Evolutionary conservation across 768 basidiomycete genomes (phyloP), one percentile per base, ranked within the genome.

Genomic region (Trichaptum fuscoviolaceum): DNA sequence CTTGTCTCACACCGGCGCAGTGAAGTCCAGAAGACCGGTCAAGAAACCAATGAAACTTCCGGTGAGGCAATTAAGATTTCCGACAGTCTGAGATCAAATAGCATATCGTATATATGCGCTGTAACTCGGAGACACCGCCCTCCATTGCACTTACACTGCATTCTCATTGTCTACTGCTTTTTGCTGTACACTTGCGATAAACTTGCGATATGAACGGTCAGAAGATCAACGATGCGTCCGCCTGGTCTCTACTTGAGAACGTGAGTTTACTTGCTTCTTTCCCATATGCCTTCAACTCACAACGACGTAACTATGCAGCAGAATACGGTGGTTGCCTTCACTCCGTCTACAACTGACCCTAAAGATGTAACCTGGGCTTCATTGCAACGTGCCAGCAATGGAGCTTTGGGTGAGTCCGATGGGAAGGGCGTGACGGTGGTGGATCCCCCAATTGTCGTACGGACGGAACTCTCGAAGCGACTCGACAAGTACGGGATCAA

Each of bases 71-170:
- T 52, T 20, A 4, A 12, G 10, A 12, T 52, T 20, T 52, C 42
- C 20, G 20, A 2, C 20, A 20, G 42, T 52, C 42, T 52, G 42
- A 52, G 42, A 52, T 52, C 42, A 5, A 52, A 52, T 52, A 20
- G 15, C 20, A 20, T 6, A 52, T 20, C 10, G 10, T 52, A 52
- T 52, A 52, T 52, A 52, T 52, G 3, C 42, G 15, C 20, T 52
- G 42, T 15, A 12, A 52, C 15, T 52, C n/a, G 15, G 3, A 12
- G 20, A 12, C 12, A 15, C 20, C 42, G 42, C 42, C 15, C 42
- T 52, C 42, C 42, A 52, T 52, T 52, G 42, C 42, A 52, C 42
- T 52, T 52, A 52, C 42, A 52, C 42, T 52, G 42, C 42, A 52
- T 20, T 52, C 42, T 52, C 12, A 52, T 52, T 52, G 42, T 52